Base-by-base conservation (phyloP, 768 basidiomycete species). In the Mrakia hoshinonis region DNA sequence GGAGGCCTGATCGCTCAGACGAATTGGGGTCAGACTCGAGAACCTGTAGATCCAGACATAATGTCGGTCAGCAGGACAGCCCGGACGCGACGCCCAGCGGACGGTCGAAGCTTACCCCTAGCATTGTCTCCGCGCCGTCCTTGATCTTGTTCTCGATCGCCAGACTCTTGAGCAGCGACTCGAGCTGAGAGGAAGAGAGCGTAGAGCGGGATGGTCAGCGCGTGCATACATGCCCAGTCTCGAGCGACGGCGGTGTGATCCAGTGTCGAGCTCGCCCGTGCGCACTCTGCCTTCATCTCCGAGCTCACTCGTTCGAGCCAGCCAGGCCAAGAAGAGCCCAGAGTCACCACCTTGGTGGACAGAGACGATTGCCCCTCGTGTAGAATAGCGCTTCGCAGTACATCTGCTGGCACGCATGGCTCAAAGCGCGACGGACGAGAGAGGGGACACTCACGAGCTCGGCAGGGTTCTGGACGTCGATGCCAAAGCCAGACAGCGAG, bases 61-160 rank as follows among this genome's bases (percentile, higher is more conserved):
- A 7, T 11, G n/a, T 3, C 15, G 18, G 46, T 9, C 18, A 6
- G 67, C 36, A 4, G 34, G 73, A 73, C 9, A 52, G 24, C 43
- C 12, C 34, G 51, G n/a, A 65, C 87, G 87, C 82, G 52, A 67
- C 2, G n/a, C 18, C 31, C 10, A 34, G 36, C 6, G 6, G 34
- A 43, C 3, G 20, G 34, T 6, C 18, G 29, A n/a, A 13, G 39
- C 83, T 80, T 80, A 90, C 87, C 75, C 86, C 86, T 18, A 96
- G 82, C 73, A 97, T 83, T 75, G 89, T 92, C 82, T 94, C 91
- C 0, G 93, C 93, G 13, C 93, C 93, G 79, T 92, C 92, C 78
- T 87, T 91, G 73, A 96, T 91, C 68, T 73, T 73, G 67, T 43
- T 68, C 52, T 93, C 88, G 73, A 89, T 83, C 67, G 85, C 85